Conservation (phyloP, 139 green algal species). For the Protoeuglena noctilucae region DNA sequence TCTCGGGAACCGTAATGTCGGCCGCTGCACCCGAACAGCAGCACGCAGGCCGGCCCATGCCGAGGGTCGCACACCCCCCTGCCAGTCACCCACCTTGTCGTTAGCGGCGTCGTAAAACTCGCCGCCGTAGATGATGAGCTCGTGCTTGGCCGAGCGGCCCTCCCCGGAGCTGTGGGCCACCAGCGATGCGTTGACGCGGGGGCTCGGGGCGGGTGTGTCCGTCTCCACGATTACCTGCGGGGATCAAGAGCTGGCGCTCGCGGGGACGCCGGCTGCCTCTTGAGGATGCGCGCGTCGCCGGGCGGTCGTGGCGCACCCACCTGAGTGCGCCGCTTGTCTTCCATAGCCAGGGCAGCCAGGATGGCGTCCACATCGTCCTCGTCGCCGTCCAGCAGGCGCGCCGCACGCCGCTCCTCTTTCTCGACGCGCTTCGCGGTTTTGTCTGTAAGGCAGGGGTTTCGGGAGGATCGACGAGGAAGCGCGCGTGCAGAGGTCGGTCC, state of each 20-base stretch:
- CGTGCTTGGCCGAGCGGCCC: too few relatives aligned
- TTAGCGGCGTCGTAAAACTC: slow-evolving; percentile 60
- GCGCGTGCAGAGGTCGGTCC: background rate
- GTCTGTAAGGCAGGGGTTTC: background rate
- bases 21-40: too few relatives aligned
- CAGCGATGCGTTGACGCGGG: background rate
- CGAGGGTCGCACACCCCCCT: too few relatives aligned
- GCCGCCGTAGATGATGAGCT: slow-evolving; percentile 80
- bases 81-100: slow-evolving; percentile 57
- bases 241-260: too few relatives aligned
- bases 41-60: too few relatives aligned
- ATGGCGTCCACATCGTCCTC: background rate
- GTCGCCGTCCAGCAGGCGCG: background rate
- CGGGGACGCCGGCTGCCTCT: too few relatives aligned
- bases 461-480: background rate
- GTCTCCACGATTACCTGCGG: too few relatives aligned
- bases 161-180: background rate
- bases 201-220: too few relatives aligned
- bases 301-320: too few relatives aligned
- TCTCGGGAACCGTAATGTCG: slow-evolving; percentile 5
- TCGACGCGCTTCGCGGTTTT: background rate
- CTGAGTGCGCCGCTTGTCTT: background rate
- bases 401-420: background rate
- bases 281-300: too few relatives aligned
- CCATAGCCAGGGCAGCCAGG: background rate